A percentile compares a stretch with the other conserved stretches of the same genome.
Conservation (phyloP, 192 early-diverging fungal species). For the Funneliformis mosseae region DNA sequence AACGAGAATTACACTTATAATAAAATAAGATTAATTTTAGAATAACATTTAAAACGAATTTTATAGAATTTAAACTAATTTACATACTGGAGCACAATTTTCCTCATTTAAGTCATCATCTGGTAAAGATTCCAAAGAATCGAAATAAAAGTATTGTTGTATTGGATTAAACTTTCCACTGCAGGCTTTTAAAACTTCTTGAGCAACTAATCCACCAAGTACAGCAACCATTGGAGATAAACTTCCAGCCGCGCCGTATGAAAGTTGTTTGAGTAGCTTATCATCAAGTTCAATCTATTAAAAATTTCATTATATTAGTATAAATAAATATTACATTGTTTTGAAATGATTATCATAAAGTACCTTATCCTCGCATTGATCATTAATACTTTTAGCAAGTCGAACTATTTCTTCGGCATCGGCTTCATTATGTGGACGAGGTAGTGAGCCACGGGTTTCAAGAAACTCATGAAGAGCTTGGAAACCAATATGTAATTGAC, state of each 20-base stretch:
- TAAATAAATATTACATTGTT: not conserved
- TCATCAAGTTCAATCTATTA: slow-evolving; percentile 74
- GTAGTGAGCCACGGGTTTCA: slow-evolving; percentile 68
- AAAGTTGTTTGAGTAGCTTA: slow-evolving; percentile 82
- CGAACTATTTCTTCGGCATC: slow-evolving; percentile 84
- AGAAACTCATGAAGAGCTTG: slow-evolving; percentile 88
- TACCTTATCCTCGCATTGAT: slow-evolving; percentile 63
- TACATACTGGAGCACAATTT: slow-evolving; percentile 65
- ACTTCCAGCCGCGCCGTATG: slow-evolving; percentile 89
- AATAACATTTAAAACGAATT: not conserved
- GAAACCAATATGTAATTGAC: slow-evolving; percentile 90
- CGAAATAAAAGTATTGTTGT: slow-evolving; percentile 93
- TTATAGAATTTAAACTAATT: not conserved
- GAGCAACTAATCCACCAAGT: slow-evolving; percentile 95
- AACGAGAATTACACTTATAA: slow-evolving; percentile 74
- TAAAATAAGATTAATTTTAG: not conserved
- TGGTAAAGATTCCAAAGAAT: slow-evolving; percentile 96
- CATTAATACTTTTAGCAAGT: slow-evolving; percentile 74
- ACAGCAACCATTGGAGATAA: slow-evolving; percentile 94
- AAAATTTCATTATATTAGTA: not conserved
- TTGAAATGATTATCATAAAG: not conserved
- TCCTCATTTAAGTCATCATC: slow-evolving; percentile 68
- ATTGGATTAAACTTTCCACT: slow-evolving; percentile 96
- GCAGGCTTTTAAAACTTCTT: slow-evolving; percentile 98
- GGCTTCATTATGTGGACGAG: slow-evolving; percentile 81